Evolutionary conservation across 345 rosid genomes (phyloP).

Genomic region (Pistacia atlantica): DNA sequence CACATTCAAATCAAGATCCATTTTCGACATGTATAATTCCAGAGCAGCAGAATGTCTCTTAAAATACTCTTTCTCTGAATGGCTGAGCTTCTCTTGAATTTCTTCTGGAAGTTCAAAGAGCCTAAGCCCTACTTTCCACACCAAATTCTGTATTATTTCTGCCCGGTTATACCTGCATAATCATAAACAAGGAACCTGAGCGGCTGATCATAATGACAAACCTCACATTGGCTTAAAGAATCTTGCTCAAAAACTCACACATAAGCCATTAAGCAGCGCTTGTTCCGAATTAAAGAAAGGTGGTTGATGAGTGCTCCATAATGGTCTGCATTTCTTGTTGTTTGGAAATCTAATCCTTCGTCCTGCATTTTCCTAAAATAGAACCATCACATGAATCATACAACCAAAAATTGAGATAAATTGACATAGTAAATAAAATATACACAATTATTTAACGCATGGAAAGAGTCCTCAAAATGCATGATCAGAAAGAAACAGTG

Average conservation of each 20-base stretch:
- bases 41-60: slow-evolving; percentile 66
- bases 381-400: slow-evolving; percentile 5
- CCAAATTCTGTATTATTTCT: slow-evolving; percentile 68
- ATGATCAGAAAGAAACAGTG: background rate
- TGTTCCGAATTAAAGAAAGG: slow-evolving; percentile 80
- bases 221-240: slow-evolving; percentile 6
- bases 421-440: background rate
- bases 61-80: slow-evolving; percentile 68
- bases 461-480: background rate
- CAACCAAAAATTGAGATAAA: background rate
- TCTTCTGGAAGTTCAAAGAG: slow-evolving; percentile 73
- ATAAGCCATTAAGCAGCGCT: slow-evolving; percentile 96
- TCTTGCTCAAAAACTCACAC: slow-evolving; percentile 43
- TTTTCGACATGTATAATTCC: slow-evolving; percentile 69
- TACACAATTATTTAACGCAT: background rate
- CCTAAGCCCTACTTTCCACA: slow-evolving; percentile 75
- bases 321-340: slow-evolving; percentile 80
- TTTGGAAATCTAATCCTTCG: slow-evolving; percentile 76
- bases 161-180: slow-evolving; percentile 75
- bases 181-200: slow-evolving; percentile 15
- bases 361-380: slow-evolving; percentile 80
- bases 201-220: background rate
- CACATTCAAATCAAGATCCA: slow-evolving; percentile 79
- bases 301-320: slow-evolving; percentile 90
- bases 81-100: slow-evolving; percentile 68